A percentile compares a stretch with the other conserved stretches of the same genome.
phyloP scores from a whole-genome alignment of 2,329 filamentous ascomycete genomes.

The Leptographium procerum region DNA sequence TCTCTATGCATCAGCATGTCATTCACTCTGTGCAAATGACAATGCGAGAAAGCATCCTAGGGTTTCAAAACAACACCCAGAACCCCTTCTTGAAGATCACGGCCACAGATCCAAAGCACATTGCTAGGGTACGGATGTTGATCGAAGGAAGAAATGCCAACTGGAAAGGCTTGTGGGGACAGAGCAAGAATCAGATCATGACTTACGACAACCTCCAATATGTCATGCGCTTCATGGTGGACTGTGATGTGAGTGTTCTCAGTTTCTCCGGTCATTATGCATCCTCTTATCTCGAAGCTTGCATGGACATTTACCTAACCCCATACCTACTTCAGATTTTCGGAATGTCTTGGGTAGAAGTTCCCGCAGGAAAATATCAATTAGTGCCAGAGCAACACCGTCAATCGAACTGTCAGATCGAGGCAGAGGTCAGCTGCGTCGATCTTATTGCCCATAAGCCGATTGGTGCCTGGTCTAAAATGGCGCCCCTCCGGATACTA shows the following conservation, averaged over 20 bases:
- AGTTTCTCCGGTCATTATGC: not conserved
- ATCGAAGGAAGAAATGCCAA: constrained; percentile 72
- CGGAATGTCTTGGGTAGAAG: constrained; percentile 97
- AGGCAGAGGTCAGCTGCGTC: constrained; percentile 71
- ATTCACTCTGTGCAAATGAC: constrained; percentile 75
- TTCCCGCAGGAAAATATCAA: constrained; percentile 60
- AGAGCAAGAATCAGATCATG: constrained; percentile 57
- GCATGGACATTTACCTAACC: not conserved
- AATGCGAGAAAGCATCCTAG: constrained; percentile 82
- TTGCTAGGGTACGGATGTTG: constrained; percentile 60
- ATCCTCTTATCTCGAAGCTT: not conserved
- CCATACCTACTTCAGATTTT: constrained; percentile 43
- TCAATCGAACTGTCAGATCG: constrained; percentile 93
- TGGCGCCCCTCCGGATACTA: constrained; percentile 83
- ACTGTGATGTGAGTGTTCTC: constrained; percentile 56
- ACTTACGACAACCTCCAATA: constrained; percentile 97
- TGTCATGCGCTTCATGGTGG: constrained; percentile 93
- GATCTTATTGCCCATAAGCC: constrained; percentile 80
- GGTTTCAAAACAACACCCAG: constrained; percentile 86
- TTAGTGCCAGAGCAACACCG: constrained; percentile 54
- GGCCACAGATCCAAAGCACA: constrained; percentile 78
- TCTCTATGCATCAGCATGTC: constrained; percentile 55
- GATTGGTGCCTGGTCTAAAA: constrained; percentile 93
- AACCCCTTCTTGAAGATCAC: constrained; percentile 90
- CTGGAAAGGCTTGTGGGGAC: constrained; percentile 79